These are phyloP conservation scores for Scheffersomyces cryptocercus DNA, from an alignment of 1,139 yeast species.

Conservation along the genomic window DNA sequence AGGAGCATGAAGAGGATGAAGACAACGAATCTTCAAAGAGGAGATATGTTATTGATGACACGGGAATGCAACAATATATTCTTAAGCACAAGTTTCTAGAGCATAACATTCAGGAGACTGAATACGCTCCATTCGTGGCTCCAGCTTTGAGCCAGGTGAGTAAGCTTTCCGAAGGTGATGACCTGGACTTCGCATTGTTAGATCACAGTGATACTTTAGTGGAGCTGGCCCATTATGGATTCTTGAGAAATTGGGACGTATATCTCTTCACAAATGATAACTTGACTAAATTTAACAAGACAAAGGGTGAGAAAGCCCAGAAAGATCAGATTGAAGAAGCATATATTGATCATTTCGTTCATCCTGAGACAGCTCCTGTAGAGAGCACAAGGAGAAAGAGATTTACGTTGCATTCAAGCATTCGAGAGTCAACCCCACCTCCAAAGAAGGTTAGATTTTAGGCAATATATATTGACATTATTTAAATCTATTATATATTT, in stretches of 20 bases:
- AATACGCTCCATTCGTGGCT: constrained; percentile 32
- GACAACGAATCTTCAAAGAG: constrained; percentile 20
- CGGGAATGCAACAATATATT: constrained; percentile 58
- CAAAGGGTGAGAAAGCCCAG: constrained; percentile 24
- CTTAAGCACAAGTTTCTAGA: constrained; percentile 49
- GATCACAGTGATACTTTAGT: constrained; percentile 19
- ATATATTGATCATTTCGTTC: constrained; percentile 20
- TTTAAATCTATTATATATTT: not conserved
- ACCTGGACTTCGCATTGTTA: constrained; percentile 22
- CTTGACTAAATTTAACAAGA: constrained; percentile 32
- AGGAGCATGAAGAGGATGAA: constrained; percentile 14
- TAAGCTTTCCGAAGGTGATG: constrained; percentile 7
- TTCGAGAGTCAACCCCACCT: not conserved
- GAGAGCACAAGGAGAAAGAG: not conserved
- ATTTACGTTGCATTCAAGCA: no score
- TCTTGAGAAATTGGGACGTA: constrained; percentile 38
- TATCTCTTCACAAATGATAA: constrained; percentile 48
- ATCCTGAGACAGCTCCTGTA: constrained; percentile 12
- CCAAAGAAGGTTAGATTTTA: constrained; percentile 28
- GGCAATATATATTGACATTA: not conserved
- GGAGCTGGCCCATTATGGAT: constrained; percentile 4
- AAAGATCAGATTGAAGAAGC: constrained; percentile 23
- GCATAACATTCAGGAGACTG: constrained; percentile 23
- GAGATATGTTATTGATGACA: constrained; percentile 52
- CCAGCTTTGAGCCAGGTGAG: constrained; percentile 12